These are phyloP conservation scores for Chrysopogon serrulatus DNA, from an alignment of 176 grass and related monocot genomes.

Conservation along the genomic window DNA sequence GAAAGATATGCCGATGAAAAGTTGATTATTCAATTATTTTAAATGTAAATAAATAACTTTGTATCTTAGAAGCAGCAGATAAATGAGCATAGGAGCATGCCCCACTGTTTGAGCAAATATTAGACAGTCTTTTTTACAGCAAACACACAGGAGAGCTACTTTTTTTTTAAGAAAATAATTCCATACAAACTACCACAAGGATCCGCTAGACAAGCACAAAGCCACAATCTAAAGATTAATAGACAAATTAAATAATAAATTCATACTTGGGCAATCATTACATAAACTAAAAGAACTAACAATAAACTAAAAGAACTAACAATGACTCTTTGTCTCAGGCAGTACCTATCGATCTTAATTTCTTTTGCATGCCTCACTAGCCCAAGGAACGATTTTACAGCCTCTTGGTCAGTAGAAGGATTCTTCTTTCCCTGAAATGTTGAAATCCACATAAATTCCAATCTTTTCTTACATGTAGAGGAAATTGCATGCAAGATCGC, in stretches of 20 bases:
- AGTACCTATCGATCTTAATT: constrained; percentile 85
- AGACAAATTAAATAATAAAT: background rate
- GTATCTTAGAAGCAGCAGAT: background rate
- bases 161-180: background rate
- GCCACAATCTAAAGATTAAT: background rate
- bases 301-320: background rate
- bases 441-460: background rate
- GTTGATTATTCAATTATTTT: constrained; percentile 6
- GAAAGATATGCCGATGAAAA: background rate
- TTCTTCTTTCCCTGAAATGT: constrained; percentile 86
- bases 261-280: background rate
- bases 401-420: constrained; percentile 64
- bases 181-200: background rate
- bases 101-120: background rate
- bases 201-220: background rate
- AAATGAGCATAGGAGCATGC: background rate
- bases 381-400: constrained; percentile 71
- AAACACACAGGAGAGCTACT: background rate
- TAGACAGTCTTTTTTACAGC: background rate
- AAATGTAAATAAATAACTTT: constrained; percentile 3
- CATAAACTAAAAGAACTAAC: background rate
- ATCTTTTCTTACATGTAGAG: background rate
- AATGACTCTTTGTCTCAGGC: background rate
- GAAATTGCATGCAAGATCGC: background rate
- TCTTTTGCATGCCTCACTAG: constrained; percentile 65